These are phyloP conservation scores for Saccharomycopsis hybrid DNA, from an alignment of 1,139 yeast genomes.

Conservation along the genomic window DNA sequence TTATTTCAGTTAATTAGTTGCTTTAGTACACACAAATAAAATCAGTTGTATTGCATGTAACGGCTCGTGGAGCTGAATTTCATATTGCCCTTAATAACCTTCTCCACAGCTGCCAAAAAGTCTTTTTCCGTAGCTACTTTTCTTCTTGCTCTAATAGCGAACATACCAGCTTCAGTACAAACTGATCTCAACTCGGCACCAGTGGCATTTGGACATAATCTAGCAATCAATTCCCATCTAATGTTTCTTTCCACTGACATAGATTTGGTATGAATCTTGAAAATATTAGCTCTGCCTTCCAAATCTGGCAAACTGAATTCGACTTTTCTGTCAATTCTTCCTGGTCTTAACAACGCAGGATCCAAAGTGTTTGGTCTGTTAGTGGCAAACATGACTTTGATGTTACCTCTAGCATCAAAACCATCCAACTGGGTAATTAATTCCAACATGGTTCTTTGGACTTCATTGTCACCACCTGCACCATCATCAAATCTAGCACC, in stretches of 20 bases:
- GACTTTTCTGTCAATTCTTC: conserved; percentile 96
- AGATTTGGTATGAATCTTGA: conserved; percentile 92
- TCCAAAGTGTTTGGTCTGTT: conserved; percentile 96
- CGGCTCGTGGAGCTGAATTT: conserved; percentile 95
- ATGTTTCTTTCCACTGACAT: conserved; percentile 97
- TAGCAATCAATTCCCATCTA: conserved; percentile 95
- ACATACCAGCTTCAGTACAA: conserved; percentile 98
- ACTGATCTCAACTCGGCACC: conserved; percentile 97
- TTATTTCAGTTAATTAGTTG: no score
- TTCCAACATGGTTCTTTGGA: conserved; percentile 98
- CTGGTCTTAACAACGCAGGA: conserved; percentile 96
- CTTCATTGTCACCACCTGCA: conserved; percentile 99
- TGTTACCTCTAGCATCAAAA: conserved; percentile 96
- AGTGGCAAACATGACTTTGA: conserved; percentile 98
- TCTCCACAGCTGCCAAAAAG: conserved; percentile 93
- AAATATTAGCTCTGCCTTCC: conserved; percentile 95
- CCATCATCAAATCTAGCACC: conserved; percentile 99
- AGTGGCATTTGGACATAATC: conserved; percentile 95
- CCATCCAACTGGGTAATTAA: conserved; percentile 96
- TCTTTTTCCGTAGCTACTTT: conserved; percentile 98
- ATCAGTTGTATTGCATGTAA: conserved; percentile 94
- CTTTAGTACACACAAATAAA: no score
- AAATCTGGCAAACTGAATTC: conserved; percentile 94
- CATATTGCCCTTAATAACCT: conserved; percentile 96
- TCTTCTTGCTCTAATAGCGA: conserved; percentile 95